Base-by-base conservation (phyloP, 768 basidiomycete species). In the Phylloporus rhodoxanthus region DNA sequence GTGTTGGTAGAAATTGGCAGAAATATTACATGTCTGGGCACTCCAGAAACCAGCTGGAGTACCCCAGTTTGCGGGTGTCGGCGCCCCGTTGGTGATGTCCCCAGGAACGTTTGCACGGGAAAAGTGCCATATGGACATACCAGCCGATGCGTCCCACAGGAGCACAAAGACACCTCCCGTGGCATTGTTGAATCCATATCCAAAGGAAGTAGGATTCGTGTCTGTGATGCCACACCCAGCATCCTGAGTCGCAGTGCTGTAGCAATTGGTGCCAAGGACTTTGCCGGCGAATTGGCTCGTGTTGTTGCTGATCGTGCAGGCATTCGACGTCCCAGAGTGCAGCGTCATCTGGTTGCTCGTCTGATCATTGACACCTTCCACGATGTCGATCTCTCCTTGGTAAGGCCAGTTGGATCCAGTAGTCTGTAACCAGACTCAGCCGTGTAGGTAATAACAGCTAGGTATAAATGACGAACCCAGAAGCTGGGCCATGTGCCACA, bases 331-430 rank as follows among this genome's bases (percentile, higher is more conserved):
- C 8, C 74, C 69, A 17, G 77, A 82, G 62, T 89, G 87, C 5
- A 88, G 70, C 1, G 85, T 80, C 64, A 79, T 77, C 51, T 81
- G 83, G 55, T 90, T 87, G 25, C 62, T 68, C 1, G 66, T 52
- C 59, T 78, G 73, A 21, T 75, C 58, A 56, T 89, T 78, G 47
- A 89, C 84, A 15, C 85, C 84, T 60, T 91, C 88, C 8, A 89
- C 62, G 44, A 87, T 76, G 58, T 90, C 88, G 41, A 87, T 82
- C 63, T 89, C 85, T 51, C 80, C 81, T 21, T 52, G 65, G 20
- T 29, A 15, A 4, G 80, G 80, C 81, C 81, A 83, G 39, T 73
- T 58, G 2, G 75, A 70, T 8, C 80, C 79, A 38, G 72, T 69
- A 3, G 74, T 69, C 70, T 71, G 43, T 8, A 21, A n/a, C 41